Evolutionary conservation across 108 stramenopile genomes (phyloP).

Genomic region (Nitzschia palea): DNA sequence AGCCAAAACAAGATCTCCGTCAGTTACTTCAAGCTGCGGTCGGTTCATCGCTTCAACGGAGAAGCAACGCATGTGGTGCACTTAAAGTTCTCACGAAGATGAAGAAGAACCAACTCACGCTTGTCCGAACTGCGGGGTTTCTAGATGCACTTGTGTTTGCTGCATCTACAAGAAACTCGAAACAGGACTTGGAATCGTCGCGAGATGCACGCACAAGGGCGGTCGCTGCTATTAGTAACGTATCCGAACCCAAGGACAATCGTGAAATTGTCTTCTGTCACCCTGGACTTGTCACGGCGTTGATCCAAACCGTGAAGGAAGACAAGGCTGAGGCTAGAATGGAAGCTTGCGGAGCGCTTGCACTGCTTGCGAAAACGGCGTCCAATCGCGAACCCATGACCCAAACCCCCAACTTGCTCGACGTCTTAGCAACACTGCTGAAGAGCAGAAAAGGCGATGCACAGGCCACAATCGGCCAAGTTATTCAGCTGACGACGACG

Average conservation of each 20-base stretch:
- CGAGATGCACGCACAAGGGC: conserved; percentile 65
- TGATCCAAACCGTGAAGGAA: conserved; percentile 59
- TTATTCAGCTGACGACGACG: conserved; percentile 21
- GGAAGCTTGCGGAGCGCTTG: conserved; percentile 58
- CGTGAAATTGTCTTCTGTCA: conserved; percentile 56
- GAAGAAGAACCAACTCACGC: conserved; percentile 53
- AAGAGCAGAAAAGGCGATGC: conserved; percentile 12
- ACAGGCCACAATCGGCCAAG: background rate
- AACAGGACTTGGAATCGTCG: conserved; percentile 38
- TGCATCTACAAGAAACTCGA: conserved; percentile 28
- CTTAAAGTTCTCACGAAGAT: conserved; percentile 65
- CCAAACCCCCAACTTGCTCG: conserved; percentile 30
- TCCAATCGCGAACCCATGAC: conserved; percentile 60
- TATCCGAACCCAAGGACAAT: conserved; percentile 69
- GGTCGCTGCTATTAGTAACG: conserved; percentile 51
- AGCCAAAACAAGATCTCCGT: conserved; percentile 58
- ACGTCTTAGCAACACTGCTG: conserved; percentile 42
- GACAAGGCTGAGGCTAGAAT: conserved; percentile 65
- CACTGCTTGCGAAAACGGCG: conserved; percentile 67
- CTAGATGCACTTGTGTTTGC: conserved; percentile 66
- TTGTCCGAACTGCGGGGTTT: conserved; percentile 72
- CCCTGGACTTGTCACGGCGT: conserved; percentile 43
- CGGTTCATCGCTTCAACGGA: conserved; percentile 47
- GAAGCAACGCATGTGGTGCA: conserved; percentile 83
- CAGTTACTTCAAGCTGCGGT: conserved; percentile 58